Evolutionary conservation across 345 rosid species (phyloP).

Genomic region (Syzygium aromaticum): DNA sequence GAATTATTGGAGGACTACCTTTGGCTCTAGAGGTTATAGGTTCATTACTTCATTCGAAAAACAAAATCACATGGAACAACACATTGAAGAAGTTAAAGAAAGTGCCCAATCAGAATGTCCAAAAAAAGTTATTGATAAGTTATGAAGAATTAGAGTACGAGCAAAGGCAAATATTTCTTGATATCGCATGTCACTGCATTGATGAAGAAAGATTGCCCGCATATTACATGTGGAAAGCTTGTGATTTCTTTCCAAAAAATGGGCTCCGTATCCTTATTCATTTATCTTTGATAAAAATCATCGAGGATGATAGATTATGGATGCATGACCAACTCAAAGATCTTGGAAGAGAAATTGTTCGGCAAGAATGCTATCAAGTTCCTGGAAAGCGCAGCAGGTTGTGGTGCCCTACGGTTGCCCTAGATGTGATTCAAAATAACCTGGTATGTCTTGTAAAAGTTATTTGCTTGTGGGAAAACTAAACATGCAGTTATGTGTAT

Average conservation of each 20-base stretch:
- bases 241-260: not conserved
- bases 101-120: not conserved
- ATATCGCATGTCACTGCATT: not conserved
- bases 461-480: not conserved
- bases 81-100: not conserved
- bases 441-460: not conserved
- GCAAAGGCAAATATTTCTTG: not conserved
- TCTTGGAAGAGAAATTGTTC: not conserved
- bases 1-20: not conserved
- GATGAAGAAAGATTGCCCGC: not conserved
- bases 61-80: not conserved
- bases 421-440: not conserved
- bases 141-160: not conserved
- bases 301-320: not conserved
- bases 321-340: not conserved
- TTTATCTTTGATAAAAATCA: not conserved
- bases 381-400: not conserved
- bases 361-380: accelerated
- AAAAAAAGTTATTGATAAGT: not conserved
- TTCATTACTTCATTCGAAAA: not conserved
- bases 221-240: not conserved
- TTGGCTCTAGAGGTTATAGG: not conserved
- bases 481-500: not conserved
- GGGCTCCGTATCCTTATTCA: not conserved
- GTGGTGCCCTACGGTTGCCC: not conserved